phyloP scores from a whole-genome alignment of 768 basidiomycete species.

The Lactarius trivialis region DNA sequence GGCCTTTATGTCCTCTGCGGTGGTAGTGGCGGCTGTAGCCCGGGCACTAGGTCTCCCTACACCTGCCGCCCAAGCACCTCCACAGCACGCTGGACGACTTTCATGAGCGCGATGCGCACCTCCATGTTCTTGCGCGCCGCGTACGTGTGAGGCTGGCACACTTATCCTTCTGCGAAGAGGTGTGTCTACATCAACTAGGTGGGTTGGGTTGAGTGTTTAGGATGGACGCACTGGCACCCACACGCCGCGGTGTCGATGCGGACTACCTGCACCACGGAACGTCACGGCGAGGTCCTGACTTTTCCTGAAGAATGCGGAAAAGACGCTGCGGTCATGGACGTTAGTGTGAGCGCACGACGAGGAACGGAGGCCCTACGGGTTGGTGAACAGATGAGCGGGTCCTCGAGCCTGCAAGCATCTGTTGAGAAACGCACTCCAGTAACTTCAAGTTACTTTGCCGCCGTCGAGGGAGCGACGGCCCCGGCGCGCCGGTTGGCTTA shows the following conservation, averaged over 20 bases:
- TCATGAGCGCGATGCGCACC: slow-evolving; percentile 29
- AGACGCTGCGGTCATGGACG: no score
- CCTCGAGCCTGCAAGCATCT: no score
- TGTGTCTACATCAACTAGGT: slow-evolving; percentile 53
- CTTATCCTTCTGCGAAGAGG: slow-evolving; percentile 83
- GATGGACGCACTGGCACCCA: slow-evolving; percentile 60
- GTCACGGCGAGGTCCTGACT: slow-evolving; percentile 36
- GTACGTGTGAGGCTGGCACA: slow-evolving; percentile 69
- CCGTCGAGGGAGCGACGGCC: no score
- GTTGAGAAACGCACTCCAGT: no score
- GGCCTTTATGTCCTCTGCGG: neutral
- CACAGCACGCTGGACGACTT: slow-evolving; percentile 28
- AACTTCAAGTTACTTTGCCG: no score
- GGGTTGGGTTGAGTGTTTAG: neutral
- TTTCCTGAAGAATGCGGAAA: no score
- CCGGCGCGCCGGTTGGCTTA: no score
- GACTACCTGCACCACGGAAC: slow-evolving; percentile 75
- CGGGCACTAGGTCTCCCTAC: slow-evolving; percentile 10
- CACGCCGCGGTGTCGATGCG: slow-evolving; percentile 76
- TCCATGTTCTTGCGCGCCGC: slow-evolving; percentile 24
- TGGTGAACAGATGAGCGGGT: no score
- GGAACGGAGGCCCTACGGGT: no score
- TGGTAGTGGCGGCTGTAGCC: neutral
- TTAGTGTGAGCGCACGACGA: no score
- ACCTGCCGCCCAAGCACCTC: slow-evolving; percentile 27